Evolutionary conservation across 257 asterid genomes (phyloP), one percentile per base, ranked within the genome.

Genomic region (Solanum acaule): DNA sequence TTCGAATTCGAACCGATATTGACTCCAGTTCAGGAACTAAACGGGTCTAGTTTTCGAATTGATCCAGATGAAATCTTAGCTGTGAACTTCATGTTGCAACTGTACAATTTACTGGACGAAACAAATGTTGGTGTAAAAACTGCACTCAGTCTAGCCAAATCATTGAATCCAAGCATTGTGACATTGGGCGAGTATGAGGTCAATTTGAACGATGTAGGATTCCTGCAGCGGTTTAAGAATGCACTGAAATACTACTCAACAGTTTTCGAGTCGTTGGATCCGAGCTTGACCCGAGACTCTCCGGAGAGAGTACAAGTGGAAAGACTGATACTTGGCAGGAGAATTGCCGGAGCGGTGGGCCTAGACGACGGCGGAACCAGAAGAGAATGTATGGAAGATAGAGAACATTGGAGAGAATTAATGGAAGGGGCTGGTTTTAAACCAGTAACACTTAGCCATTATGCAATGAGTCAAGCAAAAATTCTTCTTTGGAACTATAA

Each of bases 101-200:
- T 97, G 89, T 95, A 96, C 40, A 95, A 93, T 75, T 65, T 96
- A 49, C 91, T 96, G 4, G 96, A 93, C 88, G 98, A 94, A 88
- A 92, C 91, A 3, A 87, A 91, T 16, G 92, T 91, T 63, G 92
- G 90, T 15, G 98, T 95, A 0, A 93, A 90, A 85, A 84, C 90
- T 2, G 98, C 98, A n/a, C 91, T 97, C 29, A 91, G 89, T 90
- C 91, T 97, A 0, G 99, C 97, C 0, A 96, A 94, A 68, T 93
- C 98, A 1, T 87, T 97, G 90, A 93, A 93, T 85, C 99, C 99
- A 2, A 88, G 90, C 25, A 96, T 97, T 0, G 99, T 97, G 7
- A 96, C 99, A 0, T 73, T 97, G 92, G 99, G 98, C 0, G 99
- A 96, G 84, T 93, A 94, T 90, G 99, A 97, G 75, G 95, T 91